Base-by-base conservation (phyloP, 345 rosid genomes). In the Hypericum perforatum region DNA sequence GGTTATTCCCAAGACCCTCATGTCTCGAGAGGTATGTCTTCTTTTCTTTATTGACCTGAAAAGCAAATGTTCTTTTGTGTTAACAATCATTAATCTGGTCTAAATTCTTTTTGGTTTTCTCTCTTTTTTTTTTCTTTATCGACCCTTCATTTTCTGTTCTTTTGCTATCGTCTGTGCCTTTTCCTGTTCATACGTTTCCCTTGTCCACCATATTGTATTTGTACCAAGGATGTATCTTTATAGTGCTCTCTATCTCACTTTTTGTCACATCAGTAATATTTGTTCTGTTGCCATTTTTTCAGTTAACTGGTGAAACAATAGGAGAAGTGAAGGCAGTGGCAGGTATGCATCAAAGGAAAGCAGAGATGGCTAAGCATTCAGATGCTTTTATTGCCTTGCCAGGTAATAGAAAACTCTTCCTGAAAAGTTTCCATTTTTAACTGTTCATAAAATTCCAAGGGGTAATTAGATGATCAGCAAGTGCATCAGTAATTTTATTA, bases 1-100 rank as follows among this genome's bases (percentile, higher is more conserved):
- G n/a, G n/a, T n/a, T n/a, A n/a, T n/a, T n/a, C n/a, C n/a, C n/a
- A n/a, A 74, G 63, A 77, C 83, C 48, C 92, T 84, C 29, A 78
- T 84, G 87, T 81, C 78, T 22, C 71, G 65, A 66, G 92, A 84
- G 92, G 92, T 81, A 71, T 43, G 68, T 58, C n/a, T 74, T 74
- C 77, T 69, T 79, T 72, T 75, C 51, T 58, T 39, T 56, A 49
- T 54, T 56, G 55, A 60, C 41, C 53, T 47, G 49, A 15, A 36
- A 39, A 39, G 45, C 11, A 45, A 7, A 64, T 48, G 46, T 11
- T 64, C 62, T 57, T n/a, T 43, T 41, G 14, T 2, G 39, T 52
- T 54, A 15, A 12, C 52, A 46, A 52, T 41, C n/a, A 39, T 39
- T 49, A 11, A 49, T 58, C 61, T 44, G 15, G 37, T 61, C 11